Evolutionary conservation across 2,329 filamentous ascomycete genomes (phyloP).

Genomic region (Fusarium illudens): DNA sequence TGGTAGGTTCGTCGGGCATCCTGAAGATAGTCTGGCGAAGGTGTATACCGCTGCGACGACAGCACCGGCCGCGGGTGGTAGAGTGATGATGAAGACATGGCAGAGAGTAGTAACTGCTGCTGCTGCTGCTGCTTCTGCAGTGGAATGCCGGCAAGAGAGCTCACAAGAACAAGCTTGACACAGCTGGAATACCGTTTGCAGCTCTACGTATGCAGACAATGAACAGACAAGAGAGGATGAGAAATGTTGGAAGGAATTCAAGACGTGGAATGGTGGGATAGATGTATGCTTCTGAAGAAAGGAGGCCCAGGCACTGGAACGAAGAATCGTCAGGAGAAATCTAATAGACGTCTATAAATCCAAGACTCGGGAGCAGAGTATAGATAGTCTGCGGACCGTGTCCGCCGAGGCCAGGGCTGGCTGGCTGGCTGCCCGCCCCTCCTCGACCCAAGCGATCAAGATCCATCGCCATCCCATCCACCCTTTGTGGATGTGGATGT

Average conservation of each 20-base stretch:
- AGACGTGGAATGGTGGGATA: slow-evolving; percentile 55
- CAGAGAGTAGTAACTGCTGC: slow-evolving; percentile 26
- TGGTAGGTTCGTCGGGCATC: slow-evolving; percentile 54
- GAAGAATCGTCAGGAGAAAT: slow-evolving; percentile 46
- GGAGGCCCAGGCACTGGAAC: slow-evolving; percentile 50
- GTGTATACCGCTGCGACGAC: slow-evolving; percentile 61
- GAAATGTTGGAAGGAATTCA: slow-evolving; percentile 57
- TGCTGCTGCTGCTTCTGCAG: slow-evolving; percentile 29
- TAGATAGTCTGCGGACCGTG: slow-evolving; percentile 45
- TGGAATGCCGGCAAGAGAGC: slow-evolving; percentile 47
- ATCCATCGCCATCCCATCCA: slow-evolving; percentile 45
- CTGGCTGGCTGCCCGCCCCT: slow-evolving; percentile 37
- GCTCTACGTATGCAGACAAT: slow-evolving; percentile 44
- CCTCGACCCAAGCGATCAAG: slow-evolving; percentile 47
- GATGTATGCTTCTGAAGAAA: slow-evolving; percentile 50
- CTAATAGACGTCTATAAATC: slow-evolving; percentile 49
- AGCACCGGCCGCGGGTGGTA: slow-evolving; percentile 57
- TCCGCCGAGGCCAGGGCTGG: slow-evolving; percentile 47
- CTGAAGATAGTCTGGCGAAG: slow-evolving; percentile 54
- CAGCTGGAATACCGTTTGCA: slow-evolving; percentile 42
- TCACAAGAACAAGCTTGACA: slow-evolving; percentile 42
- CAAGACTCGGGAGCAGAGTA: slow-evolving; percentile 48
- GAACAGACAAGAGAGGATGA: slow-evolving; percentile 49
- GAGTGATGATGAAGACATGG: slow-evolving; percentile 52
- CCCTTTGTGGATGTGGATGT: slow-evolving; percentile 37